These are phyloP conservation scores for Phytopythium cucurbitacearum DNA, from an alignment of 352 stramenopile species.

Conservation along the genomic window DNA sequence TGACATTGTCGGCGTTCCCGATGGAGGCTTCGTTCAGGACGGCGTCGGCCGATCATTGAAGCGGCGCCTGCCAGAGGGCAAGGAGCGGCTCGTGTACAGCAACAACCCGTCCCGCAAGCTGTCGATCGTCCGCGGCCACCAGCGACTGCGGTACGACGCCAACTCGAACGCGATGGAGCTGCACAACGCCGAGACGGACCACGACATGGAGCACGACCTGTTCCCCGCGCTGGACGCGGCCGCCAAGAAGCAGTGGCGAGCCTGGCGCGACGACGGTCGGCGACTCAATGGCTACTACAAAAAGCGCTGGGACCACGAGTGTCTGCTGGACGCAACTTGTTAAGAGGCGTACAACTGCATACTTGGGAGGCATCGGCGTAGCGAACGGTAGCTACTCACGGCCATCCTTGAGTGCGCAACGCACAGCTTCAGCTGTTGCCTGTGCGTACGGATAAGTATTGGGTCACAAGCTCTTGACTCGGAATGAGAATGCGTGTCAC, in stretches of 20 bases:
- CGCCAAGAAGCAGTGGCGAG: slow-evolving; percentile 16
- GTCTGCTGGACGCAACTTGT: slow-evolving; percentile 16
- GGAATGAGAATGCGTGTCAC: no score
- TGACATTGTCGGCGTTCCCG: slow-evolving; percentile 50
- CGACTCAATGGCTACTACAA: slow-evolving; percentile 36
- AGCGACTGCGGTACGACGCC: slow-evolving; percentile 37
- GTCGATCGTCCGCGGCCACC: slow-evolving; percentile 33
- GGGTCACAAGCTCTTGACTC: no score
- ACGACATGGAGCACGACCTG: slow-evolving; percentile 28
- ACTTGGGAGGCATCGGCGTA: no score
- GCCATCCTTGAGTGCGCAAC: no score
- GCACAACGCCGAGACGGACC: slow-evolving; percentile 37
- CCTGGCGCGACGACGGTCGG: slow-evolving; percentile 21
- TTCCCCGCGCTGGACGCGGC: slow-evolving; percentile 17
- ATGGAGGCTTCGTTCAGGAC: slow-evolving; percentile 43
- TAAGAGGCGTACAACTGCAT: background rate
- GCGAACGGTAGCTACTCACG: no score
- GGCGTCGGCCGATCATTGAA: slow-evolving; percentile 58
- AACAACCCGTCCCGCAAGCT: slow-evolving; percentile 56
- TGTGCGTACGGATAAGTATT: no score
- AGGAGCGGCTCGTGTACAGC: slow-evolving; percentile 30
- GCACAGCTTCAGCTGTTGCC: no score
- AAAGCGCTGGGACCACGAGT: slow-evolving; percentile 34
- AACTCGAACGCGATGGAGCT: slow-evolving; percentile 33
- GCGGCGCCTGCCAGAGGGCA: slow-evolving; percentile 15